Percentiles rank a stretch among this genome's conserved stretches.
Conservation (phyloP, 1,284 basidiomycete species). For the Chalciporus sp. region DNA sequence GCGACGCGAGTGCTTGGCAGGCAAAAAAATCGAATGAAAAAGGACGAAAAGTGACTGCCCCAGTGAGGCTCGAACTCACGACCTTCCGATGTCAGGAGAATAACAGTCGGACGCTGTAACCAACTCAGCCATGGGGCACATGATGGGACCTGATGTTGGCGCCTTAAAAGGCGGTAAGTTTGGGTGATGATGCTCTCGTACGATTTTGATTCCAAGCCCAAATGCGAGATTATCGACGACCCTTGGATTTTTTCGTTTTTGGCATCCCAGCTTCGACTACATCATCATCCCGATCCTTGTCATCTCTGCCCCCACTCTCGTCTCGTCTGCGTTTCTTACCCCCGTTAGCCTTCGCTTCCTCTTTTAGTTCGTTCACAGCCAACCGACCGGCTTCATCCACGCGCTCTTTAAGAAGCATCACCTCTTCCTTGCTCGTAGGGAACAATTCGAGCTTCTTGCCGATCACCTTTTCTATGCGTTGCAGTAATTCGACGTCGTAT, state of each 20-base stretch:
- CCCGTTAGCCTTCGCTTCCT: constrained; percentile 55
- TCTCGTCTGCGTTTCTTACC: constrained; percentile 60
- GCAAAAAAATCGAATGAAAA: neutral
- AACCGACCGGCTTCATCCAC: constrained; percentile 88
- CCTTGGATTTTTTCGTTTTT: constrained; percentile 49
- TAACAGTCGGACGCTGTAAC: constrained; percentile 84
- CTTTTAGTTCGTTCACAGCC: constrained; percentile 80
- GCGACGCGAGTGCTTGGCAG: too few species aligned
- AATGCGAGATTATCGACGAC: constrained; percentile 32
- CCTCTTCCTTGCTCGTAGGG: constrained; percentile 89
- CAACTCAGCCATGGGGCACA: constrained; percentile 82
- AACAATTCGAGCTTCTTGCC: constrained; percentile 94
- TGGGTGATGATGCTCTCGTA: too few species aligned
- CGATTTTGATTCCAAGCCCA: neutral
- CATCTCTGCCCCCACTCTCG: constrained; percentile 57
- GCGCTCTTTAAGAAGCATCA: constrained; percentile 86
- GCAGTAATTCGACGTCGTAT: constrained; percentile 96
- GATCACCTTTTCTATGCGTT: constrained; percentile 91
- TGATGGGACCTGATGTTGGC: accelerated
- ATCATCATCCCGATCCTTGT: constrained; percentile 86
- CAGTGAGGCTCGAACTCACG: constrained; percentile 67
- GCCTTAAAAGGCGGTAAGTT: constrained; percentile 11
- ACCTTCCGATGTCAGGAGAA: constrained; percentile 54
- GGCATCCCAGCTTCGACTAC: constrained; percentile 82
- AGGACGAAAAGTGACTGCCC: constrained; percentile 43